Percentiles rank a stretch among this genome's conserved stretches.
These are phyloP conservation scores for Phaeotremella skinneri DNA, from an alignment of 768 basidiomycete species.

Conservation along the genomic window DNA sequence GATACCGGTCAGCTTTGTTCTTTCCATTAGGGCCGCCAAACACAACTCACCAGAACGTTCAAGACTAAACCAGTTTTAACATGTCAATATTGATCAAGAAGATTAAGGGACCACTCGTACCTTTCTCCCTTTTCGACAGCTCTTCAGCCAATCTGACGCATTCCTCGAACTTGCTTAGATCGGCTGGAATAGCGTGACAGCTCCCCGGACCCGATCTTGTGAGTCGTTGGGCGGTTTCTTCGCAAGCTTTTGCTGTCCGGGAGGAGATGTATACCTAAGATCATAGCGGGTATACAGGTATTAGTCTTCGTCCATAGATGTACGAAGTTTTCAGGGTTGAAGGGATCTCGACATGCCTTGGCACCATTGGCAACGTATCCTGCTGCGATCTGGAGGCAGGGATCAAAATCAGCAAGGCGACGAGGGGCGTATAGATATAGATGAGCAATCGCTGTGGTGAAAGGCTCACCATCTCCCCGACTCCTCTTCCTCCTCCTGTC, in stretches of 20 bases:
- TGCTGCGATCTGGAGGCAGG: constrained; percentile 58
- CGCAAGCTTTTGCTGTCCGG: constrained; percentile 59
- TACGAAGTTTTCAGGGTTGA: not conserved
- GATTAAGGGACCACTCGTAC: constrained; percentile 29
- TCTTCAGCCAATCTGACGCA: constrained; percentile 60
- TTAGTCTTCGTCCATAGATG: not conserved
- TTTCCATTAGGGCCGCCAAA: not conserved
- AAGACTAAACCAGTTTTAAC: constrained; percentile 45
- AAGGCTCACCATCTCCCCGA: constrained; percentile 63
- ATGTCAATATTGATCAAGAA: not conserved
- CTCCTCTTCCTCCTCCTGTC: constrained; percentile 66
- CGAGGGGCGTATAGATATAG: not conserved
- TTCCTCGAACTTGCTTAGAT: constrained; percentile 60
- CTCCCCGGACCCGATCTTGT: constrained; percentile 59
- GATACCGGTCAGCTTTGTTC: not conserved
- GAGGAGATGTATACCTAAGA: constrained; percentile 62
- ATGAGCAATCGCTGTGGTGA: not conserved
- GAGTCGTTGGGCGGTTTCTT: constrained; percentile 59
- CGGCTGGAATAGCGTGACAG: constrained; percentile 60
- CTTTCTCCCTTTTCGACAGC: constrained; percentile 58
- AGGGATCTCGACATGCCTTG: constrained; percentile 36
- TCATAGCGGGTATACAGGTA: not conserved
- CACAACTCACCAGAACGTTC: constrained; percentile 48
- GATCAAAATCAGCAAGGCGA: not conserved
- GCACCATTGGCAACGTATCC: constrained; percentile 66